A percentile compares a stretch with the other conserved stretches of the same genome.
phyloP scores from a whole-genome alignment of 345 rosid species.

The Lagerstroemia speciosa region DNA sequence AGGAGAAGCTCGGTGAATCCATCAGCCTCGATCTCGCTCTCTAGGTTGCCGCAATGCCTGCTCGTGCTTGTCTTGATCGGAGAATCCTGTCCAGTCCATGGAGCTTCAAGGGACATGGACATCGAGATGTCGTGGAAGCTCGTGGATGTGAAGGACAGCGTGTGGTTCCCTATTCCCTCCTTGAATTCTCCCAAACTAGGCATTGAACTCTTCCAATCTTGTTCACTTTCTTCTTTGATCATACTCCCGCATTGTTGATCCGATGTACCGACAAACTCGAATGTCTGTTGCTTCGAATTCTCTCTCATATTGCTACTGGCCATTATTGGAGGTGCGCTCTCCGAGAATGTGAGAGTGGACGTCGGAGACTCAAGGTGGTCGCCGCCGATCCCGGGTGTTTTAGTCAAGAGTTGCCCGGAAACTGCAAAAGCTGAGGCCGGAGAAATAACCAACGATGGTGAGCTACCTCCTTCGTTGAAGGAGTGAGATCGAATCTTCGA shows the following conservation, averaged over 20 bases:
- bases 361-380: slow-evolving; percentile 82
- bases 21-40: slow-evolving; percentile 35
- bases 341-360: slow-evolving; percentile 70
- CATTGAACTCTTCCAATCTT: slow-evolving; percentile 43
- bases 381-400: slow-evolving; percentile 20
- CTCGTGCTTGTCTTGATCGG: slow-evolving; percentile 13
- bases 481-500: slow-evolving; percentile 64
- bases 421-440: neutral
- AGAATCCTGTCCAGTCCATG: slow-evolving; percentile 37
- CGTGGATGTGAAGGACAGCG: too few relatives aligned
- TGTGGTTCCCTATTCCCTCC: too few relatives aligned
- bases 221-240: slow-evolving; percentile 43
- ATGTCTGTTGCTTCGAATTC: slow-evolving; percentile 27
- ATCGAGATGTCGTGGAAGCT: slow-evolving; percentile 35
- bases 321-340: slow-evolving; percentile 31
- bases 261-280: slow-evolving; percentile 48
- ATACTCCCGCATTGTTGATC: slow-evolving; percentile 31
- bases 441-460: neutral
- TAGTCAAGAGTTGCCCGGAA: neutral
- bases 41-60: slow-evolving; percentile 10
- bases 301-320: slow-evolving; percentile 13
- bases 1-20: slow-evolving; percentile 78
- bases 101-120: slow-evolving; percentile 29
- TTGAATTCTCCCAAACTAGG: slow-evolving; percentile 22
- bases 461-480: slow-evolving; percentile 20